Evolutionary conservation across 306 rosid genomes (phyloP).

Genomic region (Vigna radiata): DNA sequence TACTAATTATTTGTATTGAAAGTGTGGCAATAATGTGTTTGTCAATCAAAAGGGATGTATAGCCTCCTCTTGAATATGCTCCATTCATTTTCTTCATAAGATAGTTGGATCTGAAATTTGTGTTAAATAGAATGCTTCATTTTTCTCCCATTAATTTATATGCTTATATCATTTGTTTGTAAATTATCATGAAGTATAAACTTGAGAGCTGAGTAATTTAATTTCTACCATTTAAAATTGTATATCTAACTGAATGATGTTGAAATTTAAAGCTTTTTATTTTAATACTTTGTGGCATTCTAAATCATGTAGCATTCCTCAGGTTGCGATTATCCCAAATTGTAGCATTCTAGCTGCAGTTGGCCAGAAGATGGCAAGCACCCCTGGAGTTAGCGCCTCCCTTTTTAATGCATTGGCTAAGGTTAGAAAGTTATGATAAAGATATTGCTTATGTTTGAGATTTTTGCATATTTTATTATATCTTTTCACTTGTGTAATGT

Average conservation of each 20-base stretch:
- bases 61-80: conserved; percentile 24
- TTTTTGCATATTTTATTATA: conserved; percentile 24
- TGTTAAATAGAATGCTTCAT: not conserved
- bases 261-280: conserved; percentile 23
- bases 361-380: conserved; percentile 99
- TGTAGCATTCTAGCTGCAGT: conserved; percentile 98
- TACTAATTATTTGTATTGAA: not conserved
- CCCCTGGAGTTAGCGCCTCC: conserved; percentile 99
- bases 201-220: conserved; percentile 4
- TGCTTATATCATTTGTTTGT: conserved; percentile 26
- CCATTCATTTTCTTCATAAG: not conserved
- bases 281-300: conserved; percentile 35
- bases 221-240: conserved; percentile 8
- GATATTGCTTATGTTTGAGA: conserved; percentile 17
- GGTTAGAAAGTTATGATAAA: conserved; percentile 59
- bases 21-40: conserved; percentile 19
- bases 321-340: conserved; percentile 89
- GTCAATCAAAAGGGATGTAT: not conserved
- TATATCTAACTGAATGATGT: conserved; percentile 28
- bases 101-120: not conserved
- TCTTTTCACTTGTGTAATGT: conserved; percentile 21
- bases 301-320: conserved; percentile 46
- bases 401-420: conserved; percentile 96
- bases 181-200: conserved; percentile 6
- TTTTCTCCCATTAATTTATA: not conserved